phyloP scores from a whole-genome alignment of 495 filamentous ascomycete genomes.

The Evernia prunastri region DNA sequence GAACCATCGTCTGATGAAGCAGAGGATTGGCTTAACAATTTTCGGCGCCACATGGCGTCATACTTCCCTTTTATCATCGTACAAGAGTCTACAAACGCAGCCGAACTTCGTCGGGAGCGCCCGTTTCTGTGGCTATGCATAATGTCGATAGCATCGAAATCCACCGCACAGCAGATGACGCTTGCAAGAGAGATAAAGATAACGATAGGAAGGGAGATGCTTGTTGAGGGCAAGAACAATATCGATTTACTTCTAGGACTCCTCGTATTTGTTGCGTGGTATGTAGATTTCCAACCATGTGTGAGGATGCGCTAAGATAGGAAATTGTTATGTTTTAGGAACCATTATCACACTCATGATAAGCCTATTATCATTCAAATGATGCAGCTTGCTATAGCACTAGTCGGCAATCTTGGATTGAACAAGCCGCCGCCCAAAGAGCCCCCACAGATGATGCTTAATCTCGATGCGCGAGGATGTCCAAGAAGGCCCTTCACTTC shows the following conservation, averaged over 20 bases:
- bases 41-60: constrained; percentile 38
- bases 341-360: constrained; percentile 23
- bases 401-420: constrained; percentile 51
- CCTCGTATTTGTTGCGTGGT: constrained; percentile 43
- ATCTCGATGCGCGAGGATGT: constrained; percentile 7
- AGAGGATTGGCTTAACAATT: constrained; percentile 36
- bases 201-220: constrained; percentile 41
- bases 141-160: constrained; percentile 39
- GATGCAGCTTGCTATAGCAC: constrained; percentile 43
- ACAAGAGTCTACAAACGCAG: constrained; percentile 38
- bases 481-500: constrained; percentile 20
- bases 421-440: constrained; percentile 38
- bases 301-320: constrained; percentile 13
- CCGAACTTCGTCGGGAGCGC: constrained; percentile 38
- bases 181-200: constrained; percentile 37
- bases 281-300: neutral
- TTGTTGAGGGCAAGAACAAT: constrained; percentile 44
- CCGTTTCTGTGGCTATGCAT: constrained; percentile 53
- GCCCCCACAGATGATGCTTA: constrained; percentile 2
- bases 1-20: constrained; percentile 30
- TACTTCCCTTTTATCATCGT: constrained; percentile 44
- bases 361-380: constrained; percentile 32
- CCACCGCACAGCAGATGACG: constrained; percentile 31
- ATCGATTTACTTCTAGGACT: constrained; percentile 53
- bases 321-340: neutral